Base-by-base conservation (phyloP, 805 yeast genomes). In the Candida sanyiensis region DNA sequence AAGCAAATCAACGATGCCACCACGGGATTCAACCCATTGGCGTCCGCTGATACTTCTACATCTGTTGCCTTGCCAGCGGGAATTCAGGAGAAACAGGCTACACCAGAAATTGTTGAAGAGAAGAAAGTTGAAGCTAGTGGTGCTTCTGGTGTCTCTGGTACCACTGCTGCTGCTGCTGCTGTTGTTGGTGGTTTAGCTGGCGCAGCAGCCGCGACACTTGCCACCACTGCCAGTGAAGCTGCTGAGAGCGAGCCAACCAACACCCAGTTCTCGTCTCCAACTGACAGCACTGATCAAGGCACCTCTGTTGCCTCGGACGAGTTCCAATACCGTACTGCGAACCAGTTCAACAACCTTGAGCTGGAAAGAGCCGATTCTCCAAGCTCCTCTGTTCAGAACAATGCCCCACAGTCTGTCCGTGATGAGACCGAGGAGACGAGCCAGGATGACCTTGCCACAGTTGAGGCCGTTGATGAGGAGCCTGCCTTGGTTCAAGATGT, bases 371-470 rank as follows among this genome's bases (percentile, higher is more conserved):
- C 94, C 2, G 83, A 80, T 42, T 84, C 95, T 0, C 75, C 83
- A 28, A 84, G 96, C 0, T 87, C 96, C 0, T 84, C 95, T 31
- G 94, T 88, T 24, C 90, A 83, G 51, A 89, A 89, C 62, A 88
- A 90, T 58, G 87, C 97, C 3, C 89, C 97, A 0, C 75, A 78
- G 61, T 84, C 95, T 17, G 95, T 87, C 7, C 77, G 96, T 44
- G 96, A 80, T 45, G 67, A 58, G 23, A 54, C 49, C 37, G 60
- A 58, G 10, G 64, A 64, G 13, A 48, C 54, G 10, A 49, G 57
- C 18, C 39, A 16, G 47, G 38, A 37, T 19, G 49, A 37, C 10
- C 49, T 28, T 45, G 57, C 48, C 16, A 43, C 51, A 25, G 54
- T 55, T 35, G 25, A 29, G 16, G 30, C 18, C 17, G 37, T 44